Evolutionary conservation across 2,329 filamentous ascomycete species (phyloP), one percentile per base, ranked within the genome.

Genomic region (Aspergillus udagawae): DNA sequence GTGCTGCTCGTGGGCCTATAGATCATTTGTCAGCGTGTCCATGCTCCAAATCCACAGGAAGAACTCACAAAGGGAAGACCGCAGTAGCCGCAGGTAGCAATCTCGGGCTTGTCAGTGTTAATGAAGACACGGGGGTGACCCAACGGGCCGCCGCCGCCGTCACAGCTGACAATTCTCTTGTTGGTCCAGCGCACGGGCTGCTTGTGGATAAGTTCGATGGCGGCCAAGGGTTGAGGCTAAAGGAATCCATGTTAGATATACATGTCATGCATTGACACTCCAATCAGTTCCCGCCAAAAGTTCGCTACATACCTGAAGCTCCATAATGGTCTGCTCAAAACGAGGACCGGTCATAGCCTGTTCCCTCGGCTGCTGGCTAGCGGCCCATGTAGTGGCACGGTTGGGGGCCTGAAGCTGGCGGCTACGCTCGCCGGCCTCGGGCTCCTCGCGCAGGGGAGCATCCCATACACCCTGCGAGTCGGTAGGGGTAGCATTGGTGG

Each of bases 291-390:
- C 52, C n/a, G 1, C n/a, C 17, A 56, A 20, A 27, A 44, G 32
- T 49, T 14, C 21, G 42, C 42, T 14, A 71, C 85, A 65, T 81
- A 97, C 93, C 90, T 99, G 94, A 65, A 88, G 79, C 67, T 88
- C 86, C 79, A 97, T 93, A 70, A 96, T 91, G 35, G 91, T 97
- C 85, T 97, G 93, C 82, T 99, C 94, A 71, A 99, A 99, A 67
- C 93, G 83, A 63, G 94, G 94, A 45, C 94, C 94, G 45, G 86
- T 86, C 93, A 99, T 99, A 53, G 92, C 94, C 75, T 86, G 77
- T 54, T 85, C 83, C 68, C 93, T 83, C 42, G 91, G 86, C 75
- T 86, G 85, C 82, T 99, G 94, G 79, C 86, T 96, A 70, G 85
- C 80, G 60, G 91, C 91, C 94, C 94, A 99, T 59, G 91, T 83